Percentiles rank a stretch among this genome's conserved stretches.
phyloP scores from a whole-genome alignment of 2,329 filamentous ascomycete genomes.

The Fusarium buharicum region DNA sequence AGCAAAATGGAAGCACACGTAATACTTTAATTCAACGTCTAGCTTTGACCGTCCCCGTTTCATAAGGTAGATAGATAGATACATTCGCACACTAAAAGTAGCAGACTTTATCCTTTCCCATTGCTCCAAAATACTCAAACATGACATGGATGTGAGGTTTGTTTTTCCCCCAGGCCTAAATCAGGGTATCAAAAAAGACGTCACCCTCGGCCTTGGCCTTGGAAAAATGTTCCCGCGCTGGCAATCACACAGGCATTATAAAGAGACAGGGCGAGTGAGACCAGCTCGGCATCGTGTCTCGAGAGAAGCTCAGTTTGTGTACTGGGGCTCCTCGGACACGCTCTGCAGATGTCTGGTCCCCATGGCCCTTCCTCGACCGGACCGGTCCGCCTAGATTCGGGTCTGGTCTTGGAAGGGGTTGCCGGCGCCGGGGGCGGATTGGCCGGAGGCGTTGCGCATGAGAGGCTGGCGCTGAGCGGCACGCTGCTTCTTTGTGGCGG shows the following conservation, averaged over 20 bases:
- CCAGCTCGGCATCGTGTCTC: not conserved
- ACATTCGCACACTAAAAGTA: constrained; percentile 38
- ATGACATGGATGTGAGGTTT: constrained; percentile 35
- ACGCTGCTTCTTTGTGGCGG: constrained; percentile 58
- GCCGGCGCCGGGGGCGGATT: constrained; percentile 30
- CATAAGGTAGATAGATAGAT: constrained; percentile 38
- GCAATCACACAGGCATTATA: constrained; percentile 22
- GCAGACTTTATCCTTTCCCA: constrained; percentile 42
- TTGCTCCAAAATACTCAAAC: constrained; percentile 43
- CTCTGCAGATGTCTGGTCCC: constrained; percentile 30
- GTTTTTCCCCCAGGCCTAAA: constrained; percentile 33
- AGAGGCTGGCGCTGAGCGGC: constrained; percentile 52
- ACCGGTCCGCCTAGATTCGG: constrained; percentile 45
- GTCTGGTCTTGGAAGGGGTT: constrained; percentile 54
- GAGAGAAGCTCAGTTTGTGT: constrained; percentile 1
- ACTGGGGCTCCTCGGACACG: constrained; percentile 34
- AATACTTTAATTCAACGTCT: constrained; percentile 42
- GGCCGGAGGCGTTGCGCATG: constrained; percentile 48
- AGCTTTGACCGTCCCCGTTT: constrained; percentile 25
- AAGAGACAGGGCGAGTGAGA: constrained; percentile 12
- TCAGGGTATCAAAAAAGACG: constrained; percentile 44
- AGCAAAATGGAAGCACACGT: constrained; percentile 31
- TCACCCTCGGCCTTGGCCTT: constrained; percentile 23
- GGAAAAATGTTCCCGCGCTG: constrained; percentile 9
- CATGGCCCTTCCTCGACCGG: constrained; percentile 26